These are phyloP conservation scores for Conringia planisiliqua DNA, from an alignment of 345 rosid genomes.

Conservation along the genomic window DNA sequence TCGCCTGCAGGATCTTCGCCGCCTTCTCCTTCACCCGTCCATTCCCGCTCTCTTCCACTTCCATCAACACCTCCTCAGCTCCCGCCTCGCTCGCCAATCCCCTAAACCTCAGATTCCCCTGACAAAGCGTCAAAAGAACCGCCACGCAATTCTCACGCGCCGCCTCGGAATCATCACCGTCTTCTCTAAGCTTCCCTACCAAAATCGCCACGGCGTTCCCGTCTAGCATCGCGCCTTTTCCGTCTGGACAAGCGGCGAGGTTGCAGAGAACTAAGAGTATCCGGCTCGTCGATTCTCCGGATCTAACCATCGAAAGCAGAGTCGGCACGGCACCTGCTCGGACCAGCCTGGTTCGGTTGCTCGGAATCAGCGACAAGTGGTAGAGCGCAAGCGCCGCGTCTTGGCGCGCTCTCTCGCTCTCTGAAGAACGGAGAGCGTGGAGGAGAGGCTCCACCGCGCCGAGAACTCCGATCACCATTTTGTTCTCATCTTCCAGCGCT, in stretches of 20 bases:
- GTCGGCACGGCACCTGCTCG: conserved; percentile 60
- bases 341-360: conserved; percentile 59
- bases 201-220: conserved; percentile 61
- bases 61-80: conserved; percentile 50
- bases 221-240: conserved; percentile 65
- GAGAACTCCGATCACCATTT: conserved; percentile 81
- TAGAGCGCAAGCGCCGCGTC: conserved; percentile 80
- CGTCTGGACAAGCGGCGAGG: conserved; percentile 66
- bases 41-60: conserved; percentile 50
- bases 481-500: conserved; percentile 77
- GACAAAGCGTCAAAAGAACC: conserved; percentile 55
- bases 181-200: conserved; percentile 54
- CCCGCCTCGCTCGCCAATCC: conserved; percentile 70
- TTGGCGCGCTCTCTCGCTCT: conserved; percentile 56
- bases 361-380: conserved; percentile 64
- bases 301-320: conserved; percentile 56
- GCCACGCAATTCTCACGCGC: conserved; percentile 67
- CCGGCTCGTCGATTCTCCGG: conserved; percentile 49
- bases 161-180: conserved; percentile 45
- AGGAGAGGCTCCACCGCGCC: conserved; percentile 83
- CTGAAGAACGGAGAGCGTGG: conserved; percentile 57
- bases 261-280: conserved; percentile 58
- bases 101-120: conserved; percentile 72
- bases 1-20: conserved; percentile 51
- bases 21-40: conserved; percentile 60